Percentiles rank a stretch among this genome's conserved stretches.
These are phyloP conservation scores for Serpula lacrymans DNA, from an alignment of 768 basidiomycete species.

Conservation along the genomic window DNA sequence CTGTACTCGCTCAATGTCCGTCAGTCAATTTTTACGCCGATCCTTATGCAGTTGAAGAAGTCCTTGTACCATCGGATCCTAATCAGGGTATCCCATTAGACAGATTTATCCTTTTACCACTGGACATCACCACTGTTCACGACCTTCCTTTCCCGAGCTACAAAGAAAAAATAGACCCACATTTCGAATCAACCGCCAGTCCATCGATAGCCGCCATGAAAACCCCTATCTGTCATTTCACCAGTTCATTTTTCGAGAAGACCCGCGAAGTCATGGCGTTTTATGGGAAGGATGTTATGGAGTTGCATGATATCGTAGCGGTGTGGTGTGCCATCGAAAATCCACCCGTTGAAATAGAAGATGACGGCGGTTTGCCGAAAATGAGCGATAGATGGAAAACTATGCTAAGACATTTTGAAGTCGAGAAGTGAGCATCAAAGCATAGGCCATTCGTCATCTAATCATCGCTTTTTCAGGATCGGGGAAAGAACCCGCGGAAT, in stretches of 20 bases:
- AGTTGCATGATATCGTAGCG: constrained; percentile 87
- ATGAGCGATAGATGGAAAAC: constrained; percentile 56
- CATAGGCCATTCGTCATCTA: constrained; percentile 3
- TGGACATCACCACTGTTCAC: constrained; percentile 83
- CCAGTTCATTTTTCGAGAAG: constrained; percentile 73
- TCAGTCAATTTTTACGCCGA: constrained; percentile 87
- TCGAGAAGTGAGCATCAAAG: constrained; percentile 55
- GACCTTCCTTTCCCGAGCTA: constrained; percentile 72
- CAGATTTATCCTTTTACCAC: constrained; percentile 65
- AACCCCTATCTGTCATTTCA: constrained; percentile 68
- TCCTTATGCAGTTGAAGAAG: constrained; percentile 74
- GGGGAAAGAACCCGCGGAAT: constrained; percentile 86
- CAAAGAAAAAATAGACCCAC: constrained; percentile 53
- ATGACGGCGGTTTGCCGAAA: constrained; percentile 16
- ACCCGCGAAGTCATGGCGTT: constrained; percentile 73
- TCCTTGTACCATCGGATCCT: constrained; percentile 45
- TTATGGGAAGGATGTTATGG: constrained; percentile 82
- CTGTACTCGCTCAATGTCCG: neutral
- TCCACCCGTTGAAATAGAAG: constrained; percentile 43
- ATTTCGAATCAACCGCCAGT: constrained; percentile 44
- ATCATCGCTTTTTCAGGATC: constrained; percentile 33
- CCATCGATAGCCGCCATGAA: constrained; percentile 51
- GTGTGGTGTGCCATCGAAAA: constrained; percentile 84
- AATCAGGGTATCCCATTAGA: constrained; percentile 54
- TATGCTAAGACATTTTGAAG: constrained; percentile 52